Evolutionary conservation across 2,329 filamentous ascomycete species (phyloP), one percentile per base, ranked within the genome.

Genomic region (Epichloe elymi): DNA sequence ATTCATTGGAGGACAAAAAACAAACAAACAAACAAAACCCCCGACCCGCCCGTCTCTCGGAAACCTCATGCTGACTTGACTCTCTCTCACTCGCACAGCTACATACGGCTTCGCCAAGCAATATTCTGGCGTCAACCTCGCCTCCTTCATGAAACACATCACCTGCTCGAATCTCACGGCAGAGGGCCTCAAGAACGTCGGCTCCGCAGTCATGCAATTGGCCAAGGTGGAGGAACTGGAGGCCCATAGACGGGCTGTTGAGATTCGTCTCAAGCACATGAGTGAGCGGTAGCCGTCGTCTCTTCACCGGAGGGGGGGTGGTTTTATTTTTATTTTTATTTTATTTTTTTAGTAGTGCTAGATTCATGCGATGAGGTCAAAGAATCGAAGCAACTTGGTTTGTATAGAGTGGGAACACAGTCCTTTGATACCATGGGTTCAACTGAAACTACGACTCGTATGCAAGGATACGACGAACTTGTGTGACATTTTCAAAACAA

Each of bases 61-160:
- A 30, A 30, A 30, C 17, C n/a, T 35, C 20, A 43, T 33, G 45
- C 48, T 42, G 35, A 15, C 20, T 3, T 20, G 19, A 26, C 23
- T 2, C 7, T 40, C 26, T 52, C 45, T 12, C 15, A 15, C 5
- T 17, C 23, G 20, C 23, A 3, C 59, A 95, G 89, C 93, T 49
- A 98, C 93, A 0, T 98, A 97, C 64, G 93, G 93, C 40, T 98
- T 95, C 62, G 93, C 93, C 46, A 95, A 95, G 71, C 93, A 98
- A 68, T 98, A 98, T 73, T 96, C 89, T 5, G 93, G 93, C 49
- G 93, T 98, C 63, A 98, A 95, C 67, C 79, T 98, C 5, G 88
- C 81, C 35, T 97, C 91, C 2, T 98, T 96, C 70, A 79, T 95
- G 66, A 98, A 98, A 74, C 89, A 97, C 74, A 96, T 98, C 63